Conservation (phyloP, 129 eudicot species). For the Artemisia annua region DNA sequence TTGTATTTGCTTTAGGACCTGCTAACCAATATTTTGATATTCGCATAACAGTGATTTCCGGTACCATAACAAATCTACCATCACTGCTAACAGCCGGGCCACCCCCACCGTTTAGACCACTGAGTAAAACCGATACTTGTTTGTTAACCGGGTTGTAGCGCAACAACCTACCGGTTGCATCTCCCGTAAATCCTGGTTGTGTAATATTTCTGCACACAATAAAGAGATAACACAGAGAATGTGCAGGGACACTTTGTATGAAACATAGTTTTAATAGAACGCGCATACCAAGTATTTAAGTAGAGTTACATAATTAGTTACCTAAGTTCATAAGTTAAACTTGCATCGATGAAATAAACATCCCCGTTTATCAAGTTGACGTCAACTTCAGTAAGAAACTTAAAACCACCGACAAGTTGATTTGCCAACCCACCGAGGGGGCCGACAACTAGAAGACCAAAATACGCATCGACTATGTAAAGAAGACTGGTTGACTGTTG, state of each 20-base stretch:
- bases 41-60: background rate
- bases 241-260: too few species aligned
- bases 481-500: constrained; percentile 24
- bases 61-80: constrained; percentile 28
- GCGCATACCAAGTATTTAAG: too few species aligned
- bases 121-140: constrained; percentile 20
- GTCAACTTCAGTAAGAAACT: constrained; percentile 16
- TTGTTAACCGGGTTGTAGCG: constrained; percentile 21
- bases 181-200: constrained; percentile 18
- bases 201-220: constrained; percentile 14
- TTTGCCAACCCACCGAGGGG: constrained; percentile 33
- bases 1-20: constrained; percentile 29
- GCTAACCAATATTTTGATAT: too few species aligned
- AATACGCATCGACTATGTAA: constrained; percentile 23
- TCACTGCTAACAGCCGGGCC: constrained; percentile 31
- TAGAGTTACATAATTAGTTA: background rate
- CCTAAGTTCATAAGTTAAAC: constrained; percentile 32
- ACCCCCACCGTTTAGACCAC: constrained; percentile 24
- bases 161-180: constrained; percentile 28
- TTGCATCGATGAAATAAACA: constrained; percentile 31
- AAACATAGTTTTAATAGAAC: background rate
- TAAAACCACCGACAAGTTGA: constrained; percentile 31
- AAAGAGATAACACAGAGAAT: background rate
- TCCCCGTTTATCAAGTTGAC: constrained; percentile 19
- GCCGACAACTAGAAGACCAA: constrained; percentile 34